Evolutionary conservation across 179 eudicot genomes (phyloP).

Genomic region (Gypsophila paniculata): DNA sequence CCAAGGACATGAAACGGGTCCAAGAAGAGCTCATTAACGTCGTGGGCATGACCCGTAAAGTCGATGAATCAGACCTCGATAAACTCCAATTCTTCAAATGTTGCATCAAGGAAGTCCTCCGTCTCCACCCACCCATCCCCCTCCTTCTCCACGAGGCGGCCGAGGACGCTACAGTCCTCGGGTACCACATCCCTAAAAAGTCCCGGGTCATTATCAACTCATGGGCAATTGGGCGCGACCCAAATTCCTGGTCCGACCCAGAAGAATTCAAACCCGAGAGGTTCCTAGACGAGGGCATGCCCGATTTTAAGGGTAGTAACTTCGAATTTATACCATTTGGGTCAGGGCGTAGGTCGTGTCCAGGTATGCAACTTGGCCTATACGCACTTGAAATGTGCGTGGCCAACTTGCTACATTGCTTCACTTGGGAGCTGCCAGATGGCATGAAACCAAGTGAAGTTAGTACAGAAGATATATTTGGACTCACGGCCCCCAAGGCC

Average conservation of each 20-base stretch:
- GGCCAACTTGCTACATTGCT: constrained; percentile 47
- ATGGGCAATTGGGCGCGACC: constrained; percentile 54
- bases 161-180: constrained; percentile 37
- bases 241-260: constrained; percentile 47
- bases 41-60: constrained; percentile 43
- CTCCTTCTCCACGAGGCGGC: constrained; percentile 62
- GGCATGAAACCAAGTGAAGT: constrained; percentile 63
- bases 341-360: constrained; percentile 68
- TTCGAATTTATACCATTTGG: constrained; percentile 68
- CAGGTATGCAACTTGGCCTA: constrained; percentile 62
- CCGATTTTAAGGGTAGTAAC: constrained; percentile 51
- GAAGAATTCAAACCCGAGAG: constrained; percentile 39
- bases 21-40: constrained; percentile 48
- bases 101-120: constrained; percentile 56
- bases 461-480: constrained; percentile 46
- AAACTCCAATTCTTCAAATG: constrained; percentile 52
- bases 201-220: constrained; percentile 52
- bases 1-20: constrained; percentile 48
- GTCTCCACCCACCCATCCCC: constrained; percentile 69
- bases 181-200: constrained; percentile 43
- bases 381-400: constrained; percentile 58
- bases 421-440: constrained; percentile 56
- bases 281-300: constrained; percentile 42
- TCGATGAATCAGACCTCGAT: constrained; percentile 59
- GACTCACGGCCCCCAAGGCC: constrained; percentile 60